Conservation (phyloP, 1,139 yeast species). For the Hemisphaericaspora xylanilytica region DNA sequence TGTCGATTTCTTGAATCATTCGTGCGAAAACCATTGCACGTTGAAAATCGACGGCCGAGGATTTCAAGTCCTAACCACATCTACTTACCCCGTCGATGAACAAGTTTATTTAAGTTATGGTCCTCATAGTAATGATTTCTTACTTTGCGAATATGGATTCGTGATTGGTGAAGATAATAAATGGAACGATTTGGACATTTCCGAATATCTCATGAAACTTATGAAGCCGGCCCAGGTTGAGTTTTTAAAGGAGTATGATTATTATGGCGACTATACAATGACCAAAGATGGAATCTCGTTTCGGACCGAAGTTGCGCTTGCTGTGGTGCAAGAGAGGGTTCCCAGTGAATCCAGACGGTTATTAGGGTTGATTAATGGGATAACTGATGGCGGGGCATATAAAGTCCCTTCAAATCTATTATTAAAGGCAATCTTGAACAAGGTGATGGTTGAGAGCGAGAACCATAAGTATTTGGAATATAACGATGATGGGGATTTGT, state of each 20-base stretch:
- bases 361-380: conserved; percentile 35
- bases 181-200: conserved; percentile 72
- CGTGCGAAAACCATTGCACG: conserved; percentile 51
- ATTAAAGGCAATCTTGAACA: conserved; percentile 33
- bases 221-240: conserved; percentile 38
- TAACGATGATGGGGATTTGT: conserved; percentile 16
- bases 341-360: conserved; percentile 33
- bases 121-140: conserved; percentile 78
- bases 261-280: conserved; percentile 73
- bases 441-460: conserved; percentile 24
- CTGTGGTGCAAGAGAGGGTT: conserved; percentile 49
- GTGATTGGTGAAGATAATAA: conserved; percentile 46
- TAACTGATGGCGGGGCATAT: conserved; percentile 46
- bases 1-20: conserved; percentile 86
- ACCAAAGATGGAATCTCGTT: conserved; percentile 56
- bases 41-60: conserved; percentile 49
- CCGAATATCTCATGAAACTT: conserved; percentile 36
- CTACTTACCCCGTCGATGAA: conserved; percentile 39
- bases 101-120: conserved; percentile 81
- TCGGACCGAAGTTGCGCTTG: conserved; percentile 73
- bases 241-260: conserved; percentile 52
- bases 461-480: conserved; percentile 17
- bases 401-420: conserved; percentile 25
- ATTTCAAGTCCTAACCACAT: conserved; percentile 48
- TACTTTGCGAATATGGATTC: conserved; percentile 87